These are phyloP conservation scores for Steccherinum ochraceum DNA, from an alignment of 768 basidiomycete genomes.

Conservation along the genomic window DNA sequence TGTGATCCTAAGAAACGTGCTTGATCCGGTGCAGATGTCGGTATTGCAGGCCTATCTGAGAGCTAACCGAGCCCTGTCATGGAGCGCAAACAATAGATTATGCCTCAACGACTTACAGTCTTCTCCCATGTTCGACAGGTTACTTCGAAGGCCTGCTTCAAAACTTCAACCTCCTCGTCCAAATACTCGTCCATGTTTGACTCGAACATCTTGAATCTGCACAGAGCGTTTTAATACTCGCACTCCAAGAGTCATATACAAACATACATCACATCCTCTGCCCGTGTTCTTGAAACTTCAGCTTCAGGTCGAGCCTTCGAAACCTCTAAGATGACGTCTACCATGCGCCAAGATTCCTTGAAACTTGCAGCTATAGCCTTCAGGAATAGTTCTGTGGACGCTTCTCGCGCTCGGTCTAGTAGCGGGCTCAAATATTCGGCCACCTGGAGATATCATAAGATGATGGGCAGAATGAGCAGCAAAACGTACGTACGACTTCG, in stretches of 20 bases:
- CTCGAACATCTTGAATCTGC: slow-evolving; percentile 92
- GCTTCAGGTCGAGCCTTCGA: slow-evolving; percentile 34
- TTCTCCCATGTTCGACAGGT: slow-evolving; percentile 80
- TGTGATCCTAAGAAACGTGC: slow-evolving; percentile 75
- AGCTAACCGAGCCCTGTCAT: slow-evolving; percentile 13
- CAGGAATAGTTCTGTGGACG: slow-evolving; percentile 67
- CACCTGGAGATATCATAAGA: slow-evolving; percentile 44
- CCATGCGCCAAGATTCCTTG: slow-evolving; percentile 81
- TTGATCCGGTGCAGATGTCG: slow-evolving; percentile 12
- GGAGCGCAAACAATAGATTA: background rate
- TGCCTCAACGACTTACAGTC: slow-evolving; percentile 38
- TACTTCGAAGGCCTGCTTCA: slow-evolving; percentile 65
- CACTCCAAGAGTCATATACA: background rate
- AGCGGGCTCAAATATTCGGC: slow-evolving; percentile 82
- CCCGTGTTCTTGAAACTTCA: slow-evolving; percentile 41
- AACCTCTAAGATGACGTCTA: slow-evolving; percentile 65
- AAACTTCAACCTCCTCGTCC: slow-evolving; percentile 83
- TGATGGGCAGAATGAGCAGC: slow-evolving; percentile 1
- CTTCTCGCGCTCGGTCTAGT: slow-evolving; percentile 68
- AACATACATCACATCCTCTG: slow-evolving; percentile 81
- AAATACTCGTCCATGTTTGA: slow-evolving; percentile 97
- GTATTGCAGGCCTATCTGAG: slow-evolving; percentile 14
- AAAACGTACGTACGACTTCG: slow-evolving; percentile 61
- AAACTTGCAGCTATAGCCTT: slow-evolving; percentile 88
- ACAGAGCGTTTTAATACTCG: background rate